A percentile compares a stretch with the other conserved stretches of the same genome.
Conservation (phyloP, 306 rosid species). For the Albizia julibrissin region DNA sequence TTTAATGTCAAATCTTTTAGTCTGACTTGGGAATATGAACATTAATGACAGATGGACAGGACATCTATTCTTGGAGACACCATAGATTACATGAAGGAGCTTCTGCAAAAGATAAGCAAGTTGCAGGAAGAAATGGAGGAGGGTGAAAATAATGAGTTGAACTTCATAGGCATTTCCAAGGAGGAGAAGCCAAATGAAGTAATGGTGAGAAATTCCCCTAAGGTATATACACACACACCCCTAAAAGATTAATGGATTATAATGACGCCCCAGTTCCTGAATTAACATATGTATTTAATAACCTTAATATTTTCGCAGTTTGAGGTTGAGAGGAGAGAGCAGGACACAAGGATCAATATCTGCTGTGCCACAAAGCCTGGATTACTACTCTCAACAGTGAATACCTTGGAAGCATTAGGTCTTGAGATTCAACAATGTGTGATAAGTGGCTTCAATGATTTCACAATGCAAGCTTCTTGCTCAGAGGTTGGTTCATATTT, state of each 20-base stretch:
- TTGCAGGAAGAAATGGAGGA: slow-evolving; percentile 62
- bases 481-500: slow-evolving; percentile 60
- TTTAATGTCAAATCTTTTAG: background rate
- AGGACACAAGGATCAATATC: slow-evolving; percentile 70
- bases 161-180: slow-evolving; percentile 56
- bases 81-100: slow-evolving; percentile 96
- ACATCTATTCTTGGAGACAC: slow-evolving; percentile 97
- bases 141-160: slow-evolving; percentile 41
- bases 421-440: slow-evolving; percentile 96
- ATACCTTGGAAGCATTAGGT: slow-evolving; percentile 80
- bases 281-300: background rate
- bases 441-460: slow-evolving; percentile 90
- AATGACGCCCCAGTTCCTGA: background rate
- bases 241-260: background rate
- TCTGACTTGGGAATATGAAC: slow-evolving; percentile 25
- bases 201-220: slow-evolving; percentile 80
- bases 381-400: slow-evolving; percentile 77
- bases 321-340: slow-evolving; percentile 80
- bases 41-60: slow-evolving; percentile 79
- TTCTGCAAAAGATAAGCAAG: slow-evolving; percentile 72
- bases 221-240: slow-evolving; percentile 43
- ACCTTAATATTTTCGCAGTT: slow-evolving; percentile 51
- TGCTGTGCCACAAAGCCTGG: slow-evolving; percentile 92
- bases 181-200: slow-evolving; percentile 70
- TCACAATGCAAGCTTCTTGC: slow-evolving; percentile 91